Base-by-base conservation (phyloP, 805 yeast genomes). In the Cyberlindnera samutprakarnensis region DNA sequence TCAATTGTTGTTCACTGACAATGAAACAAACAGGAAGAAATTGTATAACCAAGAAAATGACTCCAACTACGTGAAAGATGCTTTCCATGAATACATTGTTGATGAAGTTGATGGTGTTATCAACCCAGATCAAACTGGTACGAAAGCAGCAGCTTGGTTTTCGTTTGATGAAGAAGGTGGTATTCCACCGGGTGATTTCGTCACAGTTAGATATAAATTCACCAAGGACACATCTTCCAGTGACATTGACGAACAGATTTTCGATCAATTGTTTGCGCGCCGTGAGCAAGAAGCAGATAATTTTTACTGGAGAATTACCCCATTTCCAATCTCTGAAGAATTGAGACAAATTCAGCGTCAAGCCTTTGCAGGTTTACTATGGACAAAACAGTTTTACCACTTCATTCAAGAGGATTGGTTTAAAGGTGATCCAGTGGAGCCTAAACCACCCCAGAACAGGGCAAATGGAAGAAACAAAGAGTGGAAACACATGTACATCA, bases 351-450 rank as follows among this genome's bases (percentile, higher is more conserved):
- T 87, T 33, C 95, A 87, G 62, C 72, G 96, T 51, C 96, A 87
- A 62, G 94, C 96, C 1, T 85, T 85, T 60, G 88, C 96, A 9
- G 96, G 96, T 1, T 66, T 88, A 56, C 62, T 88, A 51, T 87
- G 96, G 96, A 78, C 92, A 7, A 87, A 87, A 55, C 96, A 87
- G 58, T 87, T 79, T 55, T 87, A 87, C 53, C 81, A 84, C 52
- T 82, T 87, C 47, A 74, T 87, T 37, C 92, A 81, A 57, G 76
- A 75, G 39, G 81, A 82, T 45, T 87, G 96, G 96, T 72, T 75
- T 30, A 66, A 71, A 39, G 96, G 96, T 39, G 96, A 87, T 54
- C 85, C 92, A 7, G 72, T 80, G 8, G 76, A 75, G 7, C 71
- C 82, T 25, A 74, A 77, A n/a, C 94, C 95, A 1, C 80, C 88